Evolutionary conservation across 768 basidiomycete species (phyloP).

Genomic region (Russula virescens): DNA sequence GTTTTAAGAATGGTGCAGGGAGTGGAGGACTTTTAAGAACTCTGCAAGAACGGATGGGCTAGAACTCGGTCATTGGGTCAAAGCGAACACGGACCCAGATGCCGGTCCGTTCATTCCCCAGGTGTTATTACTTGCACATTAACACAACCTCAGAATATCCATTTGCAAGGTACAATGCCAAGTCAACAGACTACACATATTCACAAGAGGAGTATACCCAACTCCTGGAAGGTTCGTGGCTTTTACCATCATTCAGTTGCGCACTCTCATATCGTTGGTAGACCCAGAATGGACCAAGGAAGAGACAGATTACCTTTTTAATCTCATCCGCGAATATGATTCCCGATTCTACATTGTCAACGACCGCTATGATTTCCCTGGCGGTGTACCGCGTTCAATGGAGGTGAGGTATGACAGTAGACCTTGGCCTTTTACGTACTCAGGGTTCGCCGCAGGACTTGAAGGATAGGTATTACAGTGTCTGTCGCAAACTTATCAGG

Average conservation of each 20-base stretch:
- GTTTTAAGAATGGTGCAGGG: constrained; percentile 43
- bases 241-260: neutral
- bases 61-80: constrained; percentile 81
- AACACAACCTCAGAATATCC: constrained; percentile 50
- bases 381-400: constrained; percentile 49
- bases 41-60: constrained; percentile 60
- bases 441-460: constrained; percentile 53
- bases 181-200: constrained; percentile 60
- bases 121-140: neutral
- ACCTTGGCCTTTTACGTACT: neutral
- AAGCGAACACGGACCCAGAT: constrained; percentile 48
- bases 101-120: constrained; percentile 40
- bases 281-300: constrained; percentile 88
- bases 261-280: constrained; percentile 25
- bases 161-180: constrained; percentile 80
- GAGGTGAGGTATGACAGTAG: constrained; percentile 47
- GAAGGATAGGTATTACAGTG: constrained; percentile 90
- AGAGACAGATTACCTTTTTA: constrained; percentile 91
- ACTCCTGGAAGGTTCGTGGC: constrained; percentile 62
- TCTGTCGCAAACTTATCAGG: constrained; percentile 82
- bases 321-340: constrained; percentile 74
- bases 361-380: constrained; percentile 79
- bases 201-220: constrained; percentile 82
- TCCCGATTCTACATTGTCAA: constrained; percentile 83
- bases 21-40: constrained; percentile 69